These are phyloP conservation scores for Lipomyces sp. DNA, from an alignment of 805 yeast species.

Conservation along the genomic window DNA sequence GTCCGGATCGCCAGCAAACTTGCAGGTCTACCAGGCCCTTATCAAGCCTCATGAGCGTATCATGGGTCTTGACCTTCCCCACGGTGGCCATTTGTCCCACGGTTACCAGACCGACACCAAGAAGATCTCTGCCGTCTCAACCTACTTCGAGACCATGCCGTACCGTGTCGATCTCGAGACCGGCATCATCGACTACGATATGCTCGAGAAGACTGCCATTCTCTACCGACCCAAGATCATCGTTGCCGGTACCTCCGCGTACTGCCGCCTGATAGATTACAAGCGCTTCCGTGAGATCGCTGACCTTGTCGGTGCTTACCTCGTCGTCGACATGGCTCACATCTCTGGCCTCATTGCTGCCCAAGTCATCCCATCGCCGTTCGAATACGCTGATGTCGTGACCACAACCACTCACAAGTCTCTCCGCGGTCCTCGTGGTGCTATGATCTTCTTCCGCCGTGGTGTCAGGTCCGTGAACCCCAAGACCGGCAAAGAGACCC, in stretches of 20 bases:
- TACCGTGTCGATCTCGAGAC: conserved; percentile 91
- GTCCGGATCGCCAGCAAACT: conserved; percentile 97
- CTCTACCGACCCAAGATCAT: conserved; percentile 94
- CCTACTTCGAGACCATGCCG: conserved; percentile 98
- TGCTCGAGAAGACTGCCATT: conserved; percentile 86
- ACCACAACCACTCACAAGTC: conserved; percentile 99
- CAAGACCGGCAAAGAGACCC: conserved; percentile 89
- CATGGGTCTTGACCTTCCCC: conserved; percentile 98
- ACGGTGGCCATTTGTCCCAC: conserved; percentile 98
- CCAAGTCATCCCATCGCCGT: conserved; percentile 93
- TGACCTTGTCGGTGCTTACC: conserved; percentile 95
- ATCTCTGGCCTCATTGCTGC: conserved; percentile 96
- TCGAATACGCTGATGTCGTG: conserved; percentile 95
- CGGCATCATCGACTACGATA: conserved; percentile 95
- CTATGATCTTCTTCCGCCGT: conserved; percentile 98
- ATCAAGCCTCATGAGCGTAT: conserved; percentile 95
- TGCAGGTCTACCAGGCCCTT: conserved; percentile 93
- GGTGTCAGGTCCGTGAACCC: conserved; percentile 86
- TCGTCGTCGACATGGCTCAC: conserved; percentile 98
- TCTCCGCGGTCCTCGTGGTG: conserved; percentile 99
- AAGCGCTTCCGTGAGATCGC: conserved; percentile 95
- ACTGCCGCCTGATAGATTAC: conserved; percentile 95
- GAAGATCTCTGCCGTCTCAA: conserved; percentile 93
- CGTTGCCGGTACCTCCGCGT: conserved; percentile 98
- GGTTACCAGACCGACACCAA: conserved; percentile 95